phyloP scores from a whole-genome alignment of 345 rosid species.

The Gossypium herbaceum region DNA sequence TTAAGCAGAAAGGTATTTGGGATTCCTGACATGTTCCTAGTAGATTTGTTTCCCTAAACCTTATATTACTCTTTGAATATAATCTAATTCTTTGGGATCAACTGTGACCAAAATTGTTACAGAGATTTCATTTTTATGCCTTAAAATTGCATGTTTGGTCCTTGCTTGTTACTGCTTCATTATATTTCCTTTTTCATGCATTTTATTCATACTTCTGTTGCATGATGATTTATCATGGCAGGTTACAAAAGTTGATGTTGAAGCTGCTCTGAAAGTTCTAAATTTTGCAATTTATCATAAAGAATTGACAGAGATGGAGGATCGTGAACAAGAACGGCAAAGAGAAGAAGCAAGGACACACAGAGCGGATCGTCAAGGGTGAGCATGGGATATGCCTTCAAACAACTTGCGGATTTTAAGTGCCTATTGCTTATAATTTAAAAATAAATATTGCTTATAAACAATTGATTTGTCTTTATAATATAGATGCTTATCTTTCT shows the following conservation, averaged over 20 bases:
- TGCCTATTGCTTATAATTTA: background rate
- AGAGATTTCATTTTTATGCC: background rate
- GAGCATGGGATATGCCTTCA: slow-evolving; percentile 16
- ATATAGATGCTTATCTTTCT: background rate
- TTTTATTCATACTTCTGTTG: background rate
- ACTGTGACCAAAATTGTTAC: slow-evolving; percentile 3
- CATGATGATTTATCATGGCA: slow-evolving; percentile 27
- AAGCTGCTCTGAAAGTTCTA: slow-evolving; percentile 79
- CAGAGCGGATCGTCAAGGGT: slow-evolving; percentile 54
- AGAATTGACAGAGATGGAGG: slow-evolving; percentile 95
- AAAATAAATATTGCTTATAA: background rate
- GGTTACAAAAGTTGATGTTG: slow-evolving; percentile 80
- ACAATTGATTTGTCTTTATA: background rate
- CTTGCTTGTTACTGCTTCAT: slow-evolving; percentile 8
- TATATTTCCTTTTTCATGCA: background rate
- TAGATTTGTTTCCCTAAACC: background rate
- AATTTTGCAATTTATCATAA: slow-evolving; percentile 97
- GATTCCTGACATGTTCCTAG: background rate
- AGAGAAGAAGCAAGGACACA: slow-evolving; percentile 59
- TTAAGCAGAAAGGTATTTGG: slow-evolving; percentile 65
- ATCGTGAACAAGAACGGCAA: slow-evolving; percentile 74
- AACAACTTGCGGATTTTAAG: background rate
- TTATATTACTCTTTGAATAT: background rate
- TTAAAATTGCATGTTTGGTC: background rate
- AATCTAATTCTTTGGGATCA: background rate